Percentiles rank a stretch among this genome's conserved stretches.
Evolutionary conservation across 345 rosid genomes (phyloP).

Genomic region (Salix caprea): DNA sequence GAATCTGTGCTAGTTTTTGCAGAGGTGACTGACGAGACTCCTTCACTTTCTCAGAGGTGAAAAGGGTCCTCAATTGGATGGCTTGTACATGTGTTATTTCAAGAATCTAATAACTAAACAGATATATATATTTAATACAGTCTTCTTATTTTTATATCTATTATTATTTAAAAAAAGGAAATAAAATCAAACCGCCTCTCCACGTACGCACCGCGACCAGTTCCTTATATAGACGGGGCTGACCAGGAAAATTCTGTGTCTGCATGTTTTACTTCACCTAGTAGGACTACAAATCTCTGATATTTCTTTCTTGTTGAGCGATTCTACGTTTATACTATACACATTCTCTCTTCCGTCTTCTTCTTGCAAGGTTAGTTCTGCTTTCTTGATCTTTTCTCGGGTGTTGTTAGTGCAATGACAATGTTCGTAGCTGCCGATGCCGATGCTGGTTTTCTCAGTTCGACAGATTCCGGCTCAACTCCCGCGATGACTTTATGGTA

Average conservation of each 20-base stretch:
- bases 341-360: neutral
- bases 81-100: too few species aligned
- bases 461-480: neutral
- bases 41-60: too few species aligned
- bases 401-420: too few species aligned
- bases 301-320: neutral
- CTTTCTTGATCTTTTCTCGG: neutral
- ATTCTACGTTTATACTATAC: neutral
- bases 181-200: neutral
- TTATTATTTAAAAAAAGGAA: too few species aligned
- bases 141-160: too few species aligned
- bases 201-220: neutral
- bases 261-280: neutral
- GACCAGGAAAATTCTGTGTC: neutral
- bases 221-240: neutral
- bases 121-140: too few species aligned
- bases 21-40: too few species aligned
- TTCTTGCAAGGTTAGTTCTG: neutral
- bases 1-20: too few species aligned
- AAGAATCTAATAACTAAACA: too few species aligned
- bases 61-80: too few species aligned
- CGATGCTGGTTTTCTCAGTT: neutral
- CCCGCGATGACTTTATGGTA: neutral
- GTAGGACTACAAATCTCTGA: too few species aligned
- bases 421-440: neutral